Evolutionary conservation across 805 yeast species (phyloP).

Genomic region (Zygoascus tannicola): DNA sequence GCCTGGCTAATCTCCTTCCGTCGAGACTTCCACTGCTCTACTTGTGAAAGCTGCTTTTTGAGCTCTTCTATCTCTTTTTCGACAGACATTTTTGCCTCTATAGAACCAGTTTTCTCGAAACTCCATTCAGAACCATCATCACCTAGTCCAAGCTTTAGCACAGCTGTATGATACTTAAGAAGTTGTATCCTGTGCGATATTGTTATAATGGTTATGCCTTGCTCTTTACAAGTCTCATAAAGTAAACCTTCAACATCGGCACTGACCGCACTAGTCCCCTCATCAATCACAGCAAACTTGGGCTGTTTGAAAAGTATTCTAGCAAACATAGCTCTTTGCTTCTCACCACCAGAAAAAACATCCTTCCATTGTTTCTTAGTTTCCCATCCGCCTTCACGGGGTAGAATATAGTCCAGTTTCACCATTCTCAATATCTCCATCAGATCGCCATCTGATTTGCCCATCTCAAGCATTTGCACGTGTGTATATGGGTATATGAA

Average conservation of each 20-base stretch:
- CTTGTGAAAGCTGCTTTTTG: slow-evolving; percentile 48
- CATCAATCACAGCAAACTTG: slow-evolving; percentile 75
- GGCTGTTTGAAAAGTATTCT: slow-evolving; percentile 74
- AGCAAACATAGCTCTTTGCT: slow-evolving; percentile 84
- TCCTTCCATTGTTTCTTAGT: slow-evolving; percentile 69
- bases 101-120: slow-evolving; percentile 55
- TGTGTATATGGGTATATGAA: slow-evolving; percentile 78
- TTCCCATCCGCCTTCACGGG: slow-evolving; percentile 47
- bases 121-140: slow-evolving; percentile 41
- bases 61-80: slow-evolving; percentile 69
- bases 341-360: slow-evolving; percentile 93
- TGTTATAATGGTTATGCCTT: slow-evolving; percentile 69
- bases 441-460: slow-evolving; percentile 60
- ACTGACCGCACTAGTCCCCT: slow-evolving; percentile 88
- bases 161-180: slow-evolving; percentile 73
- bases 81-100: slow-evolving; percentile 54
- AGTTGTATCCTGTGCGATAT: slow-evolving; percentile 76
- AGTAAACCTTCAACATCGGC: slow-evolving; percentile 82
- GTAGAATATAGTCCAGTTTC: slow-evolving; percentile 67
- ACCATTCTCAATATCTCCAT: slow-evolving; percentile 63
- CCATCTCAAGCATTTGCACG: slow-evolving; percentile 64
- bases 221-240: slow-evolving; percentile 62
- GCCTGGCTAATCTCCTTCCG: slow-evolving; percentile 47
- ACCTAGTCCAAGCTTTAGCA: slow-evolving; percentile 56
- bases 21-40: slow-evolving; percentile 50